A percentile compares a stretch with the other conserved stretches of the same genome.
These are phyloP conservation scores for Colletotrichum plurivorum DNA, from an alignment of 2,329 filamentous ascomycete species.

Conservation along the genomic window DNA sequence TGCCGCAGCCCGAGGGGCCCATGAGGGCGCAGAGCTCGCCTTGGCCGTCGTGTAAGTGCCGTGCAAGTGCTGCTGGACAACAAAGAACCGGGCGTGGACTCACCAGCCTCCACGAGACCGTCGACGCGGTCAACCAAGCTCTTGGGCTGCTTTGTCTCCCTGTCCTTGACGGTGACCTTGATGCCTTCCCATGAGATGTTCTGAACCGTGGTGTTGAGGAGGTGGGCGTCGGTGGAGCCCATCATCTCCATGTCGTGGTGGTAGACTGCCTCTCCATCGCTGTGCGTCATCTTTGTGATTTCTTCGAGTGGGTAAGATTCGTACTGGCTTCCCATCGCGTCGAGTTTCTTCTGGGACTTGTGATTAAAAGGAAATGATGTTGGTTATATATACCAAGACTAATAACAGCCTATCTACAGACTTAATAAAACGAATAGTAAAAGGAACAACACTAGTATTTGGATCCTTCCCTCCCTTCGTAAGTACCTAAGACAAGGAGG, in stretches of 20 bases:
- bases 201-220: slow-evolving; percentile 74
- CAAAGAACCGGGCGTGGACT: slow-evolving; percentile 14
- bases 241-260: slow-evolving; percentile 45
- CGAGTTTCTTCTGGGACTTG: not conserved
- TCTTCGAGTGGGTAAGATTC: slow-evolving; percentile 10
- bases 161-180: slow-evolving; percentile 80
- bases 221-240: slow-evolving; percentile 59
- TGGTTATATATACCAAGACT: not conserved
- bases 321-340: slow-evolving; percentile 5
- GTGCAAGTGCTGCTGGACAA: not conserved
- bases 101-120: slow-evolving; percentile 75
- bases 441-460: not conserved
- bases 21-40: slow-evolving; percentile 85
- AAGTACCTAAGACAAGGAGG: not conserved
- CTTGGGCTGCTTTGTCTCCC: slow-evolving; percentile 73
- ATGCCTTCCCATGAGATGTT: slow-evolving; percentile 77
- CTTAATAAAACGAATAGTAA: not conserved
- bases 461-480: not conserved
- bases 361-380: not conserved
- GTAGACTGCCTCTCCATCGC: slow-evolving; percentile 8
- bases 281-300: not conserved
- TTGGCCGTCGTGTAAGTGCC: not conserved
- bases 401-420: not conserved
- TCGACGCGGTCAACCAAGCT: slow-evolving; percentile 74
- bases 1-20: slow-evolving; percentile 82